A percentile compares a stretch with the other conserved stretches of the same genome.
Evolutionary conservation across 2,329 filamentous ascomycete genomes (phyloP).

Genomic region (Elsinoe necatrix): DNA sequence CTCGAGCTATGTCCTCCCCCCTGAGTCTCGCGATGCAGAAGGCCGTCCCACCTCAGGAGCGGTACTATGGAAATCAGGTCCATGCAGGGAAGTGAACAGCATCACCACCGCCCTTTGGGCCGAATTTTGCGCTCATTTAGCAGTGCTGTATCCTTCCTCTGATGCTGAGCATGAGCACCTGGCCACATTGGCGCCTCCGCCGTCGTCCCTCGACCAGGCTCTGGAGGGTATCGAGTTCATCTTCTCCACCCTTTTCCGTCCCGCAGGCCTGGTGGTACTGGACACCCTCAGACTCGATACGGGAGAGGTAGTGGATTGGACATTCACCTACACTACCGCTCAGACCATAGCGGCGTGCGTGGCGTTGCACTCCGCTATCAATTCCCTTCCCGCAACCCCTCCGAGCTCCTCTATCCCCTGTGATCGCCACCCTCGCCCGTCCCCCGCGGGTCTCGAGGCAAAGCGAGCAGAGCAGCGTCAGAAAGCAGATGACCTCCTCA

Average conservation of each 20-base stretch:
- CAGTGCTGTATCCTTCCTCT: slow-evolving; percentile 14
- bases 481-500: slow-evolving; percentile 21
- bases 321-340: slow-evolving; percentile 25
- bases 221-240: not conserved
- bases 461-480: not conserved
- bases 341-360: slow-evolving; percentile 23
- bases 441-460: no score
- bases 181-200: not conserved
- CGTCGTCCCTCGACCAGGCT: not conserved
- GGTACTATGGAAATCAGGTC: slow-evolving; percentile 16
- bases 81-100: slow-evolving; percentile 17
- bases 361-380: slow-evolving; percentile 18
- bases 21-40: slow-evolving; percentile 19
- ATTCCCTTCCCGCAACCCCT: not conserved
- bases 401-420: no score
- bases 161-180: not conserved
- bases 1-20: slow-evolving; percentile 18
- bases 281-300: slow-evolving; percentile 23
- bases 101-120: slow-evolving; percentile 20
- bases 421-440: no score
- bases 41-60: slow-evolving; percentile 24
- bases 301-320: slow-evolving; percentile 23
- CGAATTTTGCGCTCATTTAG: slow-evolving; percentile 23
- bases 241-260: slow-evolving; percentile 23
- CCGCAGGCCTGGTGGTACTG: slow-evolving; percentile 22